Evolutionary conservation across 306 rosid species (phyloP).

Genomic region (Carpinus viminea): DNA sequence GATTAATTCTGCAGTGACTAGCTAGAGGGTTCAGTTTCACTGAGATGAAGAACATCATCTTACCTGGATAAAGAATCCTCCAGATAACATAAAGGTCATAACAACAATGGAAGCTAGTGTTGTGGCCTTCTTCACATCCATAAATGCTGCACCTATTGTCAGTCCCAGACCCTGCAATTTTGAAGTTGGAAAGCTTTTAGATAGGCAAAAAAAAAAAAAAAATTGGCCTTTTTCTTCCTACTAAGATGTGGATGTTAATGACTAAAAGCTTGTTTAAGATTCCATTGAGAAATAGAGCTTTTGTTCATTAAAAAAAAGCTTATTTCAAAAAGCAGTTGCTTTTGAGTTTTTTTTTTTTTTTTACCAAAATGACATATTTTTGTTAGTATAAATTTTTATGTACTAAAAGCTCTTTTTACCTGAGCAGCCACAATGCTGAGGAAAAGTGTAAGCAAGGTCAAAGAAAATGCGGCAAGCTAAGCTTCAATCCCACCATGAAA

Average conservation of each 20-base stretch:
- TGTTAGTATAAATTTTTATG: no score
- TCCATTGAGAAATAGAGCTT: no score
- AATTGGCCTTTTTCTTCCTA: no score
- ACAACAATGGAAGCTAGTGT: neutral
- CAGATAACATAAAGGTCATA: constrained; percentile 9
- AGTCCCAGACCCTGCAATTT: constrained; percentile 1
- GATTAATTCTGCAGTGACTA: no score
- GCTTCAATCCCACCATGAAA: constrained; percentile 5
- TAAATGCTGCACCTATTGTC: neutral
- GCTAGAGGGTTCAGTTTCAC: no score
- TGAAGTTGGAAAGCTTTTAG: no score
- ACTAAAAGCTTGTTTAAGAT: neutral
- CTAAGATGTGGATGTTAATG: neutral
- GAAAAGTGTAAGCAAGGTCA: neutral
- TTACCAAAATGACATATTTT: no score
- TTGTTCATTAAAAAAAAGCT: no score
- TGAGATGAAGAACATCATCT: neutral
- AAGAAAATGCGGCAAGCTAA: neutral
- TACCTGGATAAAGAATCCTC: constrained; percentile 2
- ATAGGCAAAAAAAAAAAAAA: no score
- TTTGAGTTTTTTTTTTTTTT: no score
- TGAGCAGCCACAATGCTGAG: neutral
- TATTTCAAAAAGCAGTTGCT: no score
- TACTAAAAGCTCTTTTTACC: neutral
- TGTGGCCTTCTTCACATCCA: constrained; percentile 3